Base-by-base conservation (phyloP, 805 yeast genomes). In the Kluyveromyces aestuarii region DNA sequence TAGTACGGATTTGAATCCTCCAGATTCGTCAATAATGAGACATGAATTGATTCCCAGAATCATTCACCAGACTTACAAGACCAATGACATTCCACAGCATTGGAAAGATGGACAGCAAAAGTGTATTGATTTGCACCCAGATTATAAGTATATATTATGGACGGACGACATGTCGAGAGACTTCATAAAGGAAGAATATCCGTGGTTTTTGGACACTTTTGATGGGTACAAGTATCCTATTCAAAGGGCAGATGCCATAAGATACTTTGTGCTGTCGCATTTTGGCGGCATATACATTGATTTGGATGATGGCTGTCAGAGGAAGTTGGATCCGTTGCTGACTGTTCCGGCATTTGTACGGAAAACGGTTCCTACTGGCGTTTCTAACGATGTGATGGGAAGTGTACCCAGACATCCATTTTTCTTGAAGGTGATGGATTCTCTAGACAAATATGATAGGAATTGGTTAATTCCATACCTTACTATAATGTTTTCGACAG, bases 371-470 rank as follows among this genome's bases (percentile, higher is more conserved):
- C 97, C 97, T 25, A 84, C 95, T 0, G 97, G 97, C 46, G 80
- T 90, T 39, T 86, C 96, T 5, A 90, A 90, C 64, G 96, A 89
- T 63, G 89, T 89, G 14, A 85, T 90, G 95, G 96, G 95, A 10
- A 72, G 91, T 2, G 82, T 84, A 11, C 96, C 95, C 35, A 72
- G 74, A 44, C 97, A 90, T 66, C 96, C 96, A 2, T 87, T 89
- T 68, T 87, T 87, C 70, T 64, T 75, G 44, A 82, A 81, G 60
- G 84, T 76, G 16, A 75, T 87, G 51, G 84, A 82, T 52, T 76
- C 76, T 43, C 72, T 90, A 51, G 67, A 80, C 52, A 72, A 67
- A 46, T 83, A 79, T 61, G 80, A 87, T 60, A 73, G 76, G 55
- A 84, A 86, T 66, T 88, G 95, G 85, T 67, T 84, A 37, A 80